A percentile compares a stretch with the other conserved stretches of the same genome.
Conservation (phyloP, 768 basidiomycete species). For the Boletus bicolor region DNA sequence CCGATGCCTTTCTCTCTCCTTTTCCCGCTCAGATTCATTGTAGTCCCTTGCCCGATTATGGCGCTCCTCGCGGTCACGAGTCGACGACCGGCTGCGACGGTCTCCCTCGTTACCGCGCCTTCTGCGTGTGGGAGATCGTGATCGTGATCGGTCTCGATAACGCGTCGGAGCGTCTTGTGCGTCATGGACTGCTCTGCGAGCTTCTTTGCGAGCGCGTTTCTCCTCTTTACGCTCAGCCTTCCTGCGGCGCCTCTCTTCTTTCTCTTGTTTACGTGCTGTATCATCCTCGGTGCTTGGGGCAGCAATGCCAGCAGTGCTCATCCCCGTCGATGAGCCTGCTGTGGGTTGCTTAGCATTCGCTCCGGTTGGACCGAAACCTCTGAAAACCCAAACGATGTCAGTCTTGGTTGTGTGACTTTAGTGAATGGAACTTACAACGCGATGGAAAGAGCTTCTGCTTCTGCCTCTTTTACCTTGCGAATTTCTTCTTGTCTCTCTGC, state of each 20-base stretch:
- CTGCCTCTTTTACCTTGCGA: constrained; percentile 76
- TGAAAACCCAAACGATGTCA: constrained; percentile 31
- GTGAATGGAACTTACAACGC: constrained; percentile 59
- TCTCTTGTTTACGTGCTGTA: constrained; percentile 35
- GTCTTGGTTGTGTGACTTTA: background rate
- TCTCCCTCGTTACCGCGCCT: constrained; percentile 16
- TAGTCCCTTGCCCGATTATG: constrained; percentile 24
- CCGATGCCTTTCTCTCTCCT: constrained; percentile 42
- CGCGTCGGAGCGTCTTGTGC: constrained; percentile 27
- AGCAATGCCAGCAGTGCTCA: constrained; percentile 12
- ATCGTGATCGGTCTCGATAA: constrained; percentile 32
- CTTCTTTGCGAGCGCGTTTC: constrained; percentile 55
- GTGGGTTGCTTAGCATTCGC: constrained; percentile 28
- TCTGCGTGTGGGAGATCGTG: constrained; percentile 33
- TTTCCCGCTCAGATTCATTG: constrained; percentile 26
- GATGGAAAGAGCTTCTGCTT: constrained; percentile 81
- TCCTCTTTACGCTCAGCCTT: constrained; percentile 60
- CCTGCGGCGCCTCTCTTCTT: constrained; percentile 48
- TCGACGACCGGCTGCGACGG: constrained; percentile 33
- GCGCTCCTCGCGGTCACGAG: constrained; percentile 19
- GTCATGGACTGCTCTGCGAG: constrained; percentile 38
- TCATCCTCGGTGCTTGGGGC: constrained; percentile 28
- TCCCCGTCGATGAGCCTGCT: constrained; percentile 16
- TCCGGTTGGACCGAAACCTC: constrained; percentile 67
- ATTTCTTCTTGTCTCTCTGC: constrained; percentile 69